Evolutionary conservation across 2,329 filamentous ascomycete species (phyloP), one percentile per base, ranked within the genome.

Genomic region (Talaromyces sp.): DNA sequence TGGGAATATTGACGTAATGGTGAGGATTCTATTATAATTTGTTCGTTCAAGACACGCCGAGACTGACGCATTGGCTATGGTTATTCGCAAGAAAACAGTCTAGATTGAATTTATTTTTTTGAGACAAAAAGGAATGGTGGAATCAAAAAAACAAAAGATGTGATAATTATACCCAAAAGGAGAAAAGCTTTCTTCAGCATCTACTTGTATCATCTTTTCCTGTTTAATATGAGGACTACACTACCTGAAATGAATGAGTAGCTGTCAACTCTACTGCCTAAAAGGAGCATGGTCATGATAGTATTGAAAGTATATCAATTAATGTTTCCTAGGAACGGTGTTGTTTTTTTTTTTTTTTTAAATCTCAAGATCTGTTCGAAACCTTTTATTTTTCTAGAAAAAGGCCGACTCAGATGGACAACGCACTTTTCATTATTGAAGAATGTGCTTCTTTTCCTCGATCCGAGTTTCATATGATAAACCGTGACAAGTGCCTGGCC

Each of bases 1-100:
- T 28, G 62, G 62, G 62, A 57, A 59, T 47, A 57, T 52, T 39
- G 33, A 36, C 57, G 15, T 47, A 49, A 58, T 28, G 55, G 61
- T 63, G 54, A 60, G 61, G 56, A 42, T 47, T 19, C 49, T 30
- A n/a, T 10, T n/a, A 28, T 30, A 5, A 17, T 53, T n/a, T 30
- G 8, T 28, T n/a, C 1, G 8, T 28, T n/a, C 1, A 30, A n/a
- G 7, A 5, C 2, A 39, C 7, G 6, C 49, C n/a, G 22, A 19
- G 15, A 30, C 49, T 53, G 28, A 53, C 49, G 27, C 49, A 53
- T 30, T 30, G 22, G 19, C 27, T 27, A 22, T n/a, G 11, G 17
- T 30, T 28, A n/a, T 53, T 28, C 28, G 22, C 27, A 53, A 28
- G 2, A 32, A 17, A 53, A 30, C 28, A 53, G 49, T 53, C 49